Base-by-base conservation (phyloP, 257 asterid genomes). In the Perilla frutescens region DNA sequence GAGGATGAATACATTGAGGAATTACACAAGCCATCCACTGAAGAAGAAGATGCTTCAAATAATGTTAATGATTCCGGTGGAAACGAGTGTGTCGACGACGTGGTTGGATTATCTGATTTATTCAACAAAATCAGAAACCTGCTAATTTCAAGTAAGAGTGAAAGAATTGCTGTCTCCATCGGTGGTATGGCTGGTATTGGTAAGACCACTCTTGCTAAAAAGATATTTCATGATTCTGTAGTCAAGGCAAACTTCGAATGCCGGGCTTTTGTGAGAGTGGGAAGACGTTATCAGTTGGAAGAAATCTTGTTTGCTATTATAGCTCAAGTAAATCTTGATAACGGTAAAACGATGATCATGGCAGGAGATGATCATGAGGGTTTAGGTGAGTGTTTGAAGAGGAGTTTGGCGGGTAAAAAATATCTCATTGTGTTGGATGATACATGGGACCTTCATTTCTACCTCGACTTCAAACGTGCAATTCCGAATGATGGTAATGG, bases 381-480 rank as follows among this genome's bases (percentile, higher is more conserved):
- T 26, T 0, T 57, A 10, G 41, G 4, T 7, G 62, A 57, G 14
- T 57, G 4, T 57, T 13, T 59, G 65, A 36, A 59, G 47, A 59
- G 36, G 26, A 26, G n/a, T 8, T 2, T 70, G 47, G 7, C 3
- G 0, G 64, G 41, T 20, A 36, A 6, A 48, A 53, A 45, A 7
- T 68, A 40, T n/a, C 64, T 68, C 10, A 68, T 68, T 8, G 74
- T 54, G 26, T 20, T 54, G 53, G 74, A 68, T 20, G 64, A 68
- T 15, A 12, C 34, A 2, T 68, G 74, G 74, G 14, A 68, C 7
- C 3, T 3, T 3, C 1, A 3, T 8, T 2, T 47, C 8, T 45
- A 5, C 10, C 11, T 3, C 6, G 51, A 9, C 1, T 41, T 2
- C n/a, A 20, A 8, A 20, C 0, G 50, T 0, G 5, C 34, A 4